Evolutionary conservation across 345 rosid species (phyloP).

Genomic region (Camelina neglecta): DNA sequence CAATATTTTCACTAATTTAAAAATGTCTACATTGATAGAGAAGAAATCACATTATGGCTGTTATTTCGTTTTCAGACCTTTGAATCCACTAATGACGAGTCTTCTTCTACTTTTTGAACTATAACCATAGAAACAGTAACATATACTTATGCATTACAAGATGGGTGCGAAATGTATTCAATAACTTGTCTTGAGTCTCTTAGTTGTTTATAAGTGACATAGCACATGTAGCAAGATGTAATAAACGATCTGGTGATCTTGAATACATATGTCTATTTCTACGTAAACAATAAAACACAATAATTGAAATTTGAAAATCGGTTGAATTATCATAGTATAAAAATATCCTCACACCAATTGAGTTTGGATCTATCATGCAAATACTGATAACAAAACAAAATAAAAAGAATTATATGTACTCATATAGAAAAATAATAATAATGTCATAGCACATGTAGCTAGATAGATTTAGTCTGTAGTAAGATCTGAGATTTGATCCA

Average conservation of each 20-base stretch:
- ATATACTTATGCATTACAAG: neutral
- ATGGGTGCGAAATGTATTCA: neutral
- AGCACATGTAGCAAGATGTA: conserved; percentile 36
- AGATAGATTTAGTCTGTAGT: conserved; percentile 40
- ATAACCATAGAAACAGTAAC: neutral
- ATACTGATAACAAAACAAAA: neutral
- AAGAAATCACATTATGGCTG: neutral
- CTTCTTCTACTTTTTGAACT: neutral
- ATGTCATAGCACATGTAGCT: conserved; percentile 45
- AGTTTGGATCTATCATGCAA: conserved; percentile 25
- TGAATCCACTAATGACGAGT: neutral
- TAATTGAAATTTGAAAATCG: conserved; percentile 16
- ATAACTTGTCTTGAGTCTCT: conserved; percentile 1
- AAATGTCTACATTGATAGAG: neutral
- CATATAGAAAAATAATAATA: conserved; percentile 32
- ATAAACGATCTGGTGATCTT: conserved; percentile 30
- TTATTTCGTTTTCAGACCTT: neutral
- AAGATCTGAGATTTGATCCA: conserved; percentile 46
- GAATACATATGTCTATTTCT: conserved; percentile 19
- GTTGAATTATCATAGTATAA: conserved; percentile 17
- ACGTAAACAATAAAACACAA: conserved; percentile 26
- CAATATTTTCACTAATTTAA: neutral
- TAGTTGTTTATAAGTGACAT: conserved; percentile 29
- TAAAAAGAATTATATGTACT: too few relatives aligned
- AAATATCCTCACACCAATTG: conserved; percentile 2